Conservation (phyloP, 1,139 yeast genomes). For the Protomyces inouyei region DNA sequence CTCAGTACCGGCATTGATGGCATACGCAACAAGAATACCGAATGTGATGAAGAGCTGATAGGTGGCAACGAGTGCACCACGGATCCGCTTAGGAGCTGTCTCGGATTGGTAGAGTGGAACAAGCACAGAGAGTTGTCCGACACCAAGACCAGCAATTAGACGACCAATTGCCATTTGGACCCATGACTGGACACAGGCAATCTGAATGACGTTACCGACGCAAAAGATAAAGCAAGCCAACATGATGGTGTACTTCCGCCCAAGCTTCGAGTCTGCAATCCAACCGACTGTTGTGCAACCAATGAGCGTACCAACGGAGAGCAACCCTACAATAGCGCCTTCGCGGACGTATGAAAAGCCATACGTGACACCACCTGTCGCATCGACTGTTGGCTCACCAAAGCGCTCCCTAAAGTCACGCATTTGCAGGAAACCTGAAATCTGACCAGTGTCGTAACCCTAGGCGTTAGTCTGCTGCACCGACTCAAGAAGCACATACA, state of each 20-base stretch:
- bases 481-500: constrained; percentile 7
- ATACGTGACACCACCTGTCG: constrained; percentile 33
- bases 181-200: constrained; percentile 48
- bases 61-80: constrained; percentile 65
- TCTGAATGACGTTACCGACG: constrained; percentile 51
- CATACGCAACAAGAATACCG: constrained; percentile 64
- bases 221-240: constrained; percentile 47
- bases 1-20: constrained; percentile 63
- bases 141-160: constrained; percentile 51
- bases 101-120: constrained; percentile 68
- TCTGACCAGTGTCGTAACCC: constrained; percentile 62
- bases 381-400: constrained; percentile 38
- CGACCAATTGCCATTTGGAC: constrained; percentile 46
- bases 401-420: constrained; percentile 55
- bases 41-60: constrained; percentile 56
- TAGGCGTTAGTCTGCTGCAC: constrained; percentile 46
- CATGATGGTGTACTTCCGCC: constrained; percentile 51
- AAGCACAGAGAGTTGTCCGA: constrained; percentile 62
- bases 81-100: constrained; percentile 60
- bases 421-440: constrained; percentile 73
- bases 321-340: constrained; percentile 51
- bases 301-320: constrained; percentile 53
- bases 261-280: constrained; percentile 47
- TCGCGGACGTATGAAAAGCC: constrained; percentile 38
- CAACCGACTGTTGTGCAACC: constrained; percentile 50